Conservation (phyloP, 139 green algal genomes). For the Asterochloris erici region DNA sequence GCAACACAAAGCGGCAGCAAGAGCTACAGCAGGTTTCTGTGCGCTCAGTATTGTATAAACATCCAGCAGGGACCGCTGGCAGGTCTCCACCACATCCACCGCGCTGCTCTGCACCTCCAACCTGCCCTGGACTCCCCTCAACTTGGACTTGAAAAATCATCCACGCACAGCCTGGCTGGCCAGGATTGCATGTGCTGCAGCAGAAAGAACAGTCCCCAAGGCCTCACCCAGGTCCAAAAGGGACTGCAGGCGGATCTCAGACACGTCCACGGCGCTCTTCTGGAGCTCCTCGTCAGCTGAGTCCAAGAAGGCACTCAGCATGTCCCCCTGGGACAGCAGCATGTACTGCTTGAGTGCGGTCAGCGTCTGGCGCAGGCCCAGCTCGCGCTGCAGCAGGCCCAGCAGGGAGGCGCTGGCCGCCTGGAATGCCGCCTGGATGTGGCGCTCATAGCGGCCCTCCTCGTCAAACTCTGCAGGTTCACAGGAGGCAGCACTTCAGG, state of each 20-base stretch:
- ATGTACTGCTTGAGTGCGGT: constrained; percentile 87
- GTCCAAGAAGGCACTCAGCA: constrained; percentile 80
- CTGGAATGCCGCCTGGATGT: constrained; percentile 47
- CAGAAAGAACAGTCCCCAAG: no score
- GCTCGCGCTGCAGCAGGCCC: constrained; percentile 48
- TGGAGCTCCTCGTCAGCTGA: constrained; percentile 69
- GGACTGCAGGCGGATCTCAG: constrained; percentile 73
- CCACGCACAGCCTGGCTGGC: constrained; percentile 1
- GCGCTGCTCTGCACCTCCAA: no score
- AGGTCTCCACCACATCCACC: no score
- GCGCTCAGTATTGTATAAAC: no score
- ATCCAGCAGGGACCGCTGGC: no score
- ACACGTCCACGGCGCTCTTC: constrained; percentile 47
- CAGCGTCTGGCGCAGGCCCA: constrained; percentile 49
- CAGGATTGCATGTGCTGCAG: not conserved
- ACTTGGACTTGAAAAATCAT: not conserved
- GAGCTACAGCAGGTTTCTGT: no score
- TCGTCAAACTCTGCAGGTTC: constrained; percentile 48
- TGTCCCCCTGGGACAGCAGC: constrained; percentile 86
- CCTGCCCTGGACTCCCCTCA: no score
- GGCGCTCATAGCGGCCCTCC: constrained; percentile 20
- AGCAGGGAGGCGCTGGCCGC: constrained; percentile 59
- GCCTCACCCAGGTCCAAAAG: constrained; percentile 66
- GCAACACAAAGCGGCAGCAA: no score
- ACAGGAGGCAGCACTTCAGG: not conserved